phyloP scores from a whole-genome alignment of 1,139 yeast genomes.

The Candida sanyaensis region DNA sequence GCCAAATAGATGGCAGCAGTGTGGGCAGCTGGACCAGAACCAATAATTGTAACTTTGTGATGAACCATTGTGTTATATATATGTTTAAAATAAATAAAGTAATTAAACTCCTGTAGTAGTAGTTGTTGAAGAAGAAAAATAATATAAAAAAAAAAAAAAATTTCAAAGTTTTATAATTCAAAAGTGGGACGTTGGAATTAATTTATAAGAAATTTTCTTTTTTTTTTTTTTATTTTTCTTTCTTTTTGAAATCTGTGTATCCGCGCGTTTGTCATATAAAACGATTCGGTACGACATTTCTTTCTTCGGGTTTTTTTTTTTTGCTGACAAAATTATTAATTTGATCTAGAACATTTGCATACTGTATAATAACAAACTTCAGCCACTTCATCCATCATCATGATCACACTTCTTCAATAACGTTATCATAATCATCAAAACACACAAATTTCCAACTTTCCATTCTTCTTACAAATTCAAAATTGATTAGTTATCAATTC shows the following conservation, averaged over 20 bases:
- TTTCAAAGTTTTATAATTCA: background rate
- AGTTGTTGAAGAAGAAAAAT: background rate
- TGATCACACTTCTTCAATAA: no score
- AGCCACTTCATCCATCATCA: no score
- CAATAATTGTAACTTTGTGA: constrained; percentile 87
- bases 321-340: no score
- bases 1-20: constrained; percentile 97
- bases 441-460: no score
- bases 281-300: background rate
- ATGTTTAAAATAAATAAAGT: no score
- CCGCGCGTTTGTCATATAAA: background rate
- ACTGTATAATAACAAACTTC: no score
- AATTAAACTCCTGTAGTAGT: no score
- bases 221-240: background rate
- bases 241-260: background rate
- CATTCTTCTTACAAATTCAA: no score
- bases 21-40: constrained; percentile 99
- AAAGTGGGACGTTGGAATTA: background rate
- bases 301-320: background rate
- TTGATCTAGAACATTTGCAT: no score
- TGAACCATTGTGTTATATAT: constrained; percentile 60
- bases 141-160: background rate
- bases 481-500: no score
- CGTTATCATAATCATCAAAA: no score
- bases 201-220: background rate